Conservation (phyloP, 1,139 yeast genomes). For the Arxiozyma heterogenica region DNA sequence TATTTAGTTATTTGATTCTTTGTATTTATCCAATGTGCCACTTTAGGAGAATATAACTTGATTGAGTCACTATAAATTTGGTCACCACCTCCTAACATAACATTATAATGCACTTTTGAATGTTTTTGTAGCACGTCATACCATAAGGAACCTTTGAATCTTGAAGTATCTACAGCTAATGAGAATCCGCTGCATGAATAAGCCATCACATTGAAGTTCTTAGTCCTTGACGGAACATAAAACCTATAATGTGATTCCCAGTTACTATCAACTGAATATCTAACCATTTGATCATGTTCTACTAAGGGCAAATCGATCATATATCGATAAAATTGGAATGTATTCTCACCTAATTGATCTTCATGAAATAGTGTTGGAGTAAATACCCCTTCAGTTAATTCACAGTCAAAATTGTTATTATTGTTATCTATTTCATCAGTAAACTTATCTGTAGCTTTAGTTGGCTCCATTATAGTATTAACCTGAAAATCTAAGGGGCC, state of each 20-base stretch:
- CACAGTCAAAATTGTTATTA: constrained; percentile 6
- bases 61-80: constrained; percentile 86
- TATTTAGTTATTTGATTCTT: constrained; percentile 41
- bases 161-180: constrained; percentile 54
- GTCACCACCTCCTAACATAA: constrained; percentile 96
- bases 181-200: constrained; percentile 94
- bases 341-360: constrained; percentile 34
- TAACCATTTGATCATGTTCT: constrained; percentile 48
- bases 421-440: constrained; percentile 9
- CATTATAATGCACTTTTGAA: constrained; percentile 60
- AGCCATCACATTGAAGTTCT: constrained; percentile 59
- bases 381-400: constrained; percentile 36
- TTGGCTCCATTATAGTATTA: background rate
- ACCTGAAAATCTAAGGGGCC: constrained; percentile 20
- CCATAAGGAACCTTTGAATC: constrained; percentile 75
- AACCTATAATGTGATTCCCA: constrained; percentile 35
- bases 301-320: constrained; percentile 41
- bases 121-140: constrained; percentile 70
- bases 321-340: constrained; percentile 56
- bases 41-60: constrained; percentile 46
- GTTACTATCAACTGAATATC: constrained; percentile 46
- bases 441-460: background rate
- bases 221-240: constrained; percentile 21
- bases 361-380: constrained; percentile 37
- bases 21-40: constrained; percentile 56